Base-by-base conservation (phyloP, 2,329 filamentous ascomycete genomes). In the Neopestalotiopsis clavispora region DNA sequence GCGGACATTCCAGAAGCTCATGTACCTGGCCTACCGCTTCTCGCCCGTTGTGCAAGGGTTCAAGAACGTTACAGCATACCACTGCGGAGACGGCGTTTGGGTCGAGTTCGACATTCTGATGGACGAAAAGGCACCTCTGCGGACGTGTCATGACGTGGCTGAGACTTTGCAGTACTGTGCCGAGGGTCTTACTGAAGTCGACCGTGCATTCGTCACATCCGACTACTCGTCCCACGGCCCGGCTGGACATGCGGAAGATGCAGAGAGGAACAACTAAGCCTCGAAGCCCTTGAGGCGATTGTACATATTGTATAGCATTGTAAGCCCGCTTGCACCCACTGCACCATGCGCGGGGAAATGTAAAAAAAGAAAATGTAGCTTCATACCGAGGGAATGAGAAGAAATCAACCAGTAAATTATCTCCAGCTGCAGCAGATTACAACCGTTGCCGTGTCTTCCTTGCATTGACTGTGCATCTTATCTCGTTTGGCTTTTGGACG, bases 81-180 rank as follows among this genome's bases (percentile, higher is more conserved):
- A 91, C 73, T 85, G 87, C 0, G 89, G 89, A 13, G 89, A 91
- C 73, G 88, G 88, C 6, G 81, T 90, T 1, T 90, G 89, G 82
- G 88, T 88, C 0, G 89, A 91, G 75, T 85, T 89, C 28, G 89
- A 91, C 71, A 82, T 90, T 23, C 77, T 91, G 45, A 79, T 91
- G 72, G 84, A 86, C 59, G 84, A 86, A 72, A 81, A 85, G 61
- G 85, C 84, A 52, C 84, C 81, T 64, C 73, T 91, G 65, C 82
- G 83, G 59, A 81, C 80, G 65, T 84, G 83, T 14, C 89, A 91
- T 71, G 89, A 91, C 75, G 80, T 91, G 56, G 86, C 87, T 0
- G 89, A 91, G 80, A 90, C 87, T 3, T 74, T 91, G 72, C 89
- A 91, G 77, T 91, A 91, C 75, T 90, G 89, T 71, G 77, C 83